Evolutionary conservation across 2,329 filamentous ascomycete genomes (phyloP).

Genomic region (Nemania bipapillata): DNA sequence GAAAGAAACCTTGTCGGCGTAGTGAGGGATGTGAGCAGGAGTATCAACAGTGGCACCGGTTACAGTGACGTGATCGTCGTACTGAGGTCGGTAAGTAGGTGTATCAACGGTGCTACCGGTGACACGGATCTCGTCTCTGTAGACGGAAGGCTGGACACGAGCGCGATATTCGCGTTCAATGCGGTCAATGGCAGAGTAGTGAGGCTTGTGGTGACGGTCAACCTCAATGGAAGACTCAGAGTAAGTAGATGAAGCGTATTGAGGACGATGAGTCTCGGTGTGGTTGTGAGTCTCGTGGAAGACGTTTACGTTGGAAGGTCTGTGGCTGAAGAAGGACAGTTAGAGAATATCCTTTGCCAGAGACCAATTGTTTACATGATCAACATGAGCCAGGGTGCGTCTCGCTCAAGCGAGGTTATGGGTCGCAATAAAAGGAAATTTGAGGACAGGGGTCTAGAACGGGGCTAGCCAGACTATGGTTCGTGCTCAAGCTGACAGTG

Average conservation of each 20-base stretch:
- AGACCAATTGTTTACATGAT: constrained; percentile 38
- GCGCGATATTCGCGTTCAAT: constrained; percentile 74
- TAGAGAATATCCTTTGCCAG: constrained; percentile 24
- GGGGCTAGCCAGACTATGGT: constrained; percentile 28
- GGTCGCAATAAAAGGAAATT: constrained; percentile 36
- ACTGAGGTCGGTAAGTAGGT: constrained; percentile 49
- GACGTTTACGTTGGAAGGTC: constrained; percentile 51
- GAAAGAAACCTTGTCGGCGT: constrained; percentile 60
- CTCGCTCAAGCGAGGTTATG: constrained; percentile 36
- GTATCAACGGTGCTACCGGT: constrained; percentile 48
- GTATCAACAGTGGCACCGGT: constrained; percentile 54
- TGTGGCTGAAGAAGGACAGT: constrained; percentile 43
- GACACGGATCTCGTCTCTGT: constrained; percentile 48
- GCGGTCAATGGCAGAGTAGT: constrained; percentile 67
- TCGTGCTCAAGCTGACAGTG: constrained; percentile 33
- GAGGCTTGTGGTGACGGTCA: constrained; percentile 64
- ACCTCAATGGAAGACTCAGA: constrained; percentile 74
- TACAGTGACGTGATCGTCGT: constrained; percentile 53
- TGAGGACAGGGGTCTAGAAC: constrained; percentile 25
- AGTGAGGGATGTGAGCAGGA: constrained; percentile 50
- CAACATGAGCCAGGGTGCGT: constrained; percentile 31
- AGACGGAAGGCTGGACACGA: constrained; percentile 64
- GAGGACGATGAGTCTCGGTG: constrained; percentile 40
- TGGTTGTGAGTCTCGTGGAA: constrained; percentile 43
- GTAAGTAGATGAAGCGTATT: constrained; percentile 56